A percentile compares a stretch with the other conserved stretches of the same genome.
phyloP scores from a whole-genome alignment of 176 grass and related monocot species.

The Zizania latifolia region DNA sequence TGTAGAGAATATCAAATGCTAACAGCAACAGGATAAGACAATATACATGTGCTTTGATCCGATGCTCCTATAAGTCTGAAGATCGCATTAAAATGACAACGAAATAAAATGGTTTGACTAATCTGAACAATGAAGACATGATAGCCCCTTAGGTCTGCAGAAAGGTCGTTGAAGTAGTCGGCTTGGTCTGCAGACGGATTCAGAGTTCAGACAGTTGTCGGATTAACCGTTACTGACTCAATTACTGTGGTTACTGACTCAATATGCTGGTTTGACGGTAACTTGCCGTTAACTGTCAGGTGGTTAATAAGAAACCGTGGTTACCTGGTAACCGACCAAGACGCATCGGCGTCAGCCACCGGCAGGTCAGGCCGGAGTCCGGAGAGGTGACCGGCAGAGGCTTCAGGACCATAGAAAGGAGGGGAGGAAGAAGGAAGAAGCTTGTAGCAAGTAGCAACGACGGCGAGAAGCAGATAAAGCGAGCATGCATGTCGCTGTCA shows the following conservation, averaged over 20 bases:
- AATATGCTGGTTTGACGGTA: too few relatives aligned
- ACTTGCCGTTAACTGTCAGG: too few relatives aligned
- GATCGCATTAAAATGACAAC: background rate
- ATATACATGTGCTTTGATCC: too few relatives aligned
- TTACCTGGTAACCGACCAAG: too few relatives aligned
- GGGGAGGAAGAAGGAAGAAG: background rate
- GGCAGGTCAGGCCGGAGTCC: background rate
- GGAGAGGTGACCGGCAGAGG: background rate
- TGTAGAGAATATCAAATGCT: background rate
- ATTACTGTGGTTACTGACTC: too few relatives aligned
- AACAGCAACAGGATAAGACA: background rate
- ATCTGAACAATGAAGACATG: background rate
- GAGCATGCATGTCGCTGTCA: background rate
- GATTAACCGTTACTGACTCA: too few relatives aligned
- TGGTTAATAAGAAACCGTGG: too few relatives aligned
- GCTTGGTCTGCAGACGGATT: background rate
- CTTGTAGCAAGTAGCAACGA: background rate
- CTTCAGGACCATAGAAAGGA: background rate
- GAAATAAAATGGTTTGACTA: background rate
- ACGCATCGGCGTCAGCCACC: too few relatives aligned
- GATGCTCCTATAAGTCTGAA: background rate
- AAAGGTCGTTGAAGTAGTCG: background rate
- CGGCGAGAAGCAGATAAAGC: background rate
- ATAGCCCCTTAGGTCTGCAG: background rate
- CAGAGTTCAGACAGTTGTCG: too few relatives aligned